A percentile compares a stretch with the other conserved stretches of the same genome.
These are phyloP conservation scores for Fusarium armeniacum DNA, from an alignment of 2,329 filamentous ascomycete genomes.

Conservation along the genomic window DNA sequence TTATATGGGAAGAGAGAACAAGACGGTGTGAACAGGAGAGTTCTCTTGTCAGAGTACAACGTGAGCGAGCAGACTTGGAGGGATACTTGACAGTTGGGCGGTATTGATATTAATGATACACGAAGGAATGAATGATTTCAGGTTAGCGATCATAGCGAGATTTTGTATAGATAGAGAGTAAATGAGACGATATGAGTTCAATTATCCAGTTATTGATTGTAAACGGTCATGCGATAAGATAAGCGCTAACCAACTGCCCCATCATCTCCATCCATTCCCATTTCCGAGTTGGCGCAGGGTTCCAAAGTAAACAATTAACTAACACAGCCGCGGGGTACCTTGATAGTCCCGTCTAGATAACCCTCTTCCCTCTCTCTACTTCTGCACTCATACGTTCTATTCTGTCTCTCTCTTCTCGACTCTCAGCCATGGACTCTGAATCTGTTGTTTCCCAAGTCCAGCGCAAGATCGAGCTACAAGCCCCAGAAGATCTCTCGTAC, in stretches of 20 bases:
- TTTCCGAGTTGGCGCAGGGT: slow-evolving; percentile 13
- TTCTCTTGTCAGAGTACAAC: slow-evolving; percentile 37
- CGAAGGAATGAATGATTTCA: background rate
- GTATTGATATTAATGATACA: background rate
- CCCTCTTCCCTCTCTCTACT: background rate
- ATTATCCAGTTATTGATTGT: background rate
- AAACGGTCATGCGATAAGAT: slow-evolving; percentile 27
- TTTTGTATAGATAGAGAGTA: background rate
- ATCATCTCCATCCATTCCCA: slow-evolving; percentile 2
- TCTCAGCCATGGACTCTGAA: slow-evolving; percentile 54
- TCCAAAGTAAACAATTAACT: slow-evolving; percentile 38
- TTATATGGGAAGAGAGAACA: slow-evolving; percentile 37
- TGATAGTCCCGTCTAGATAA: slow-evolving; percentile 31
- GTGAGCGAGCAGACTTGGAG: slow-evolving; percentile 29
- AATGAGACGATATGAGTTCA: background rate
- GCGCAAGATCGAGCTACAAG: slow-evolving; percentile 84
- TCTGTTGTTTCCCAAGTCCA: slow-evolving; percentile 62
- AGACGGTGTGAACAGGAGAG: slow-evolving; percentile 15
- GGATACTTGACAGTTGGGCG: background rate
- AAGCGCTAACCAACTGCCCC: slow-evolving; percentile 13
- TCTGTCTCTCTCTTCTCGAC: background rate
- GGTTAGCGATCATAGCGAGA: background rate
- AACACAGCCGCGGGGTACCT: slow-evolving; percentile 40
- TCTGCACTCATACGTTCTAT: background rate
- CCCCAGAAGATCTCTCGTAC: slow-evolving; percentile 78